phyloP scores from a whole-genome alignment of 345 rosid genomes.

The Citrus trifoliata region DNA sequence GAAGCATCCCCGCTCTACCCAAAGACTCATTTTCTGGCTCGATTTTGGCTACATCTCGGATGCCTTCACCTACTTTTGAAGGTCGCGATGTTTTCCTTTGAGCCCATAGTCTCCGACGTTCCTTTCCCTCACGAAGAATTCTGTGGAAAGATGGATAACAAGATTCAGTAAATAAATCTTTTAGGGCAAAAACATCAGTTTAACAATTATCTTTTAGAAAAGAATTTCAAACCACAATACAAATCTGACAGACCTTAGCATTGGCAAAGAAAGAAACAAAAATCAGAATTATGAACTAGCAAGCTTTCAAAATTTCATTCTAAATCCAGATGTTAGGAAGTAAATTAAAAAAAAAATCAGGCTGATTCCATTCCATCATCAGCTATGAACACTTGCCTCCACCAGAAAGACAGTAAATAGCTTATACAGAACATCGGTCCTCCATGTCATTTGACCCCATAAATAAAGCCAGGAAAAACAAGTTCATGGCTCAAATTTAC shows the following conservation, averaged over 20 bases:
- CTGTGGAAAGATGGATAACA: conserved; percentile 19
- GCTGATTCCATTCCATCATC: neutral
- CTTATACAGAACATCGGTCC: neutral
- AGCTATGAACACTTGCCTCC: neutral
- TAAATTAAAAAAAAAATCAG: no score
- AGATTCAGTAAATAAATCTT: neutral
- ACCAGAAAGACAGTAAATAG: neutral
- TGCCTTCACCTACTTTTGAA: conserved; percentile 27
- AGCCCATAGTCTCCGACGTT: conserved; percentile 62
- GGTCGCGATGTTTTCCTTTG: conserved; percentile 49
- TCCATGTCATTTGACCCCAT: neutral
- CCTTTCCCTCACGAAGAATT: conserved; percentile 69
- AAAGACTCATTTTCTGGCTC: conserved; percentile 38
- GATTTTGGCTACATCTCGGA: conserved; percentile 32
- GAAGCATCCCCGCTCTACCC: conserved; percentile 68
- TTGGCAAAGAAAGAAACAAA: neutral
- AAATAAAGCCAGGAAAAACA: neutral
- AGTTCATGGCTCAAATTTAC: neutral
- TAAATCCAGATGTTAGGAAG: neutral
- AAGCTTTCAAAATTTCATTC: neutral
- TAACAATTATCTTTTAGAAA: neutral
- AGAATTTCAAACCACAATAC: neutral
- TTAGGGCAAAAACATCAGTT: no score
- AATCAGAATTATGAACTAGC: neutral
- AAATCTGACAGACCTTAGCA: neutral